Conservation (phyloP, 495 filamentous ascomycete genomes). For the Filosporella fistucella region DNA sequence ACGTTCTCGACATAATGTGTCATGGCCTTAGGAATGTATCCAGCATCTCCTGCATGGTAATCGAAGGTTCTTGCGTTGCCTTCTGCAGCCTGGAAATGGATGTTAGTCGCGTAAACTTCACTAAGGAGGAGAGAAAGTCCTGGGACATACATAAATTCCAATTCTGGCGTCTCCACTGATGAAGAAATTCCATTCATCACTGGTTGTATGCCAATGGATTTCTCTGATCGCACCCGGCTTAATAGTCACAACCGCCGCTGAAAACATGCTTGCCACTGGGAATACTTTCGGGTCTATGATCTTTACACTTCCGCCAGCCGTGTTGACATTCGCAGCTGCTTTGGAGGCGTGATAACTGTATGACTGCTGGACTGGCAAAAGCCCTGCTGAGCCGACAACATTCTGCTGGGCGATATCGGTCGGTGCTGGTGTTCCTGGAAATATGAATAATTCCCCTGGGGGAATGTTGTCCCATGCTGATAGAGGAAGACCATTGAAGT, state of each 20-base stretch:
- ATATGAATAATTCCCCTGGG: slow-evolving; percentile 40
- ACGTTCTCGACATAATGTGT: slow-evolving; percentile 78
- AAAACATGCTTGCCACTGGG: slow-evolving; percentile 54
- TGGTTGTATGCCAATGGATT: slow-evolving; percentile 74
- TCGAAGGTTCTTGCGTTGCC: slow-evolving; percentile 64
- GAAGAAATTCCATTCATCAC: slow-evolving; percentile 79
- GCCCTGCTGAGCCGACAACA: slow-evolving; percentile 53
- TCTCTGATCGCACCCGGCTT: slow-evolving; percentile 71
- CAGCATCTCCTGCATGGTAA: slow-evolving; percentile 68
- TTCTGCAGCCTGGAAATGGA: slow-evolving; percentile 45
- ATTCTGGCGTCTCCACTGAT: slow-evolving; percentile 62
- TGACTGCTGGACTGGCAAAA: slow-evolving; percentile 41
- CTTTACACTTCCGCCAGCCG: slow-evolving; percentile 60
- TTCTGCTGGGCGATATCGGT: slow-evolving; percentile 58
- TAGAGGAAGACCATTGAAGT: slow-evolving; percentile 14
- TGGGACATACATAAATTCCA: slow-evolving; percentile 48
- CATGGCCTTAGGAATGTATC: slow-evolving; percentile 60
- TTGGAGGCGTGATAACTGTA: slow-evolving; percentile 68
- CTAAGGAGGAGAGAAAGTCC: slow-evolving; percentile 53
- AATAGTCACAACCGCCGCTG: slow-evolving; percentile 60
- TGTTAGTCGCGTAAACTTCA: slow-evolving; percentile 50
- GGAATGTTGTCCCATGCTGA: slow-evolving; percentile 21
- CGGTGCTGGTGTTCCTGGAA: slow-evolving; percentile 59
- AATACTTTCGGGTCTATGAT: slow-evolving; percentile 61
- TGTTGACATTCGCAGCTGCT: slow-evolving; percentile 49